A percentile compares a stretch with the other conserved stretches of the same genome.
Conservation (phyloP, 192 early-diverging fungal species). For the Coemansia sp. region DNA sequence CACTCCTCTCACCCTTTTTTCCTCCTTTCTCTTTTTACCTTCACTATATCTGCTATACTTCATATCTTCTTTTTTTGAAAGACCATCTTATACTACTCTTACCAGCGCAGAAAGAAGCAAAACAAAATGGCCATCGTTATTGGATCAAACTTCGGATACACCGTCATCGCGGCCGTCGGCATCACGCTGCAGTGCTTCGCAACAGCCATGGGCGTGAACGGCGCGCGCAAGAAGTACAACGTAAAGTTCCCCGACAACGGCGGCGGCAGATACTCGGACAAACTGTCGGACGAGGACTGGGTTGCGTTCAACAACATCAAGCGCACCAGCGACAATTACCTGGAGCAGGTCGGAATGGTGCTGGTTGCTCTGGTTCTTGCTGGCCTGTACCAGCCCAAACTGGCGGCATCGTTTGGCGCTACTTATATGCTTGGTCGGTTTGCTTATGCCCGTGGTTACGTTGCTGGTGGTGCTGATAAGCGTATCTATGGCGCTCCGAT, state of each 20-base stretch:
- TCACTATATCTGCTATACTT: not conserved
- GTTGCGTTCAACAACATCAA: slow-evolving; percentile 53
- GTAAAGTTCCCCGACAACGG: slow-evolving; percentile 55
- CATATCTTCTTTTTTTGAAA: not conserved
- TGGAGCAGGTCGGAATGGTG: slow-evolving; percentile 37
- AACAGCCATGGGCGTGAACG: slow-evolving; percentile 4
- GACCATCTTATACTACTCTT: not conserved
- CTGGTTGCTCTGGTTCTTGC: slow-evolving; percentile 32
- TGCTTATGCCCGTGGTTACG: slow-evolving; percentile 39
- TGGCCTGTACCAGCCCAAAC: slow-evolving; percentile 48
- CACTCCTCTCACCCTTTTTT: too few species aligned
- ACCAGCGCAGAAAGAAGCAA: not conserved
- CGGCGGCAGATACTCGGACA: slow-evolving; percentile 45
- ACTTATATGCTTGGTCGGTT: slow-evolving; percentile 39
- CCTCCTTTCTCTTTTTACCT: slow-evolving; percentile 1
- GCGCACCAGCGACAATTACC: slow-evolving; percentile 55
- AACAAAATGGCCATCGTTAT: slow-evolving; percentile 51
- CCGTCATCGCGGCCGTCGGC: slow-evolving; percentile 39
- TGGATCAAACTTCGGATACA: slow-evolving; percentile 55
- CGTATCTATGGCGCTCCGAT: slow-evolving; percentile 35
- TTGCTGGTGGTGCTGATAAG: slow-evolving; percentile 20
- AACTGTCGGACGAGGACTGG: slow-evolving; percentile 56
- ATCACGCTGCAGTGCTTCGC: slow-evolving; percentile 45
- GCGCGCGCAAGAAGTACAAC: slow-evolving; percentile 52
- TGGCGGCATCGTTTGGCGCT: slow-evolving; percentile 32